Evolutionary conservation across 108 stramenopile genomes (phyloP).

Genomic region (Asterionellopsis glacialis): DNA sequence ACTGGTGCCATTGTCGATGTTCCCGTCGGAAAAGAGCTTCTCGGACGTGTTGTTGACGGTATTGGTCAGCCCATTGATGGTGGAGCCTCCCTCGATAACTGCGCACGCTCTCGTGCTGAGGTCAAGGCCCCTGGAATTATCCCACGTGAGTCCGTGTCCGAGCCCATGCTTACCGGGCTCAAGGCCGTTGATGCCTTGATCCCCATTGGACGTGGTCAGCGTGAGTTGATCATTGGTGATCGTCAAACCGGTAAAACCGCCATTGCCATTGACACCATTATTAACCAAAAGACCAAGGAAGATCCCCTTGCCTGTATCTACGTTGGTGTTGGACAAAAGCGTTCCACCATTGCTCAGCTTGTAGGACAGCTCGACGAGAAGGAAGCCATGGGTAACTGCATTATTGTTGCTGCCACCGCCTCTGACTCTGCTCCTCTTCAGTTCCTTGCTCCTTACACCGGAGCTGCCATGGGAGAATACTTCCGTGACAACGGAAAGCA

Average conservation of each 20-base stretch:
- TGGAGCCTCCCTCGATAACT: slow-evolving; percentile 89
- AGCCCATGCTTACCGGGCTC: slow-evolving; percentile 99
- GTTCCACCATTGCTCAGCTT: slow-evolving; percentile 99
- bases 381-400: slow-evolving; percentile 96
- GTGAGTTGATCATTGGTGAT: slow-evolving; percentile 97
- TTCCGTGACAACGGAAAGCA: slow-evolving; percentile 99
- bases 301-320: slow-evolving; percentile 99
- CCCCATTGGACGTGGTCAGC: slow-evolving; percentile 99
- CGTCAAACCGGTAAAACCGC: slow-evolving; percentile 99
- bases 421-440: slow-evolving; percentile 99
- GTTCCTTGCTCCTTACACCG: slow-evolving; percentile 99
- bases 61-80: slow-evolving; percentile 98
- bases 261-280: slow-evolving; percentile 99
- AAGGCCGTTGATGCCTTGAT: slow-evolving; percentile 99
- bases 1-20: slow-evolving; percentile 99
- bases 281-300: slow-evolving; percentile 99
- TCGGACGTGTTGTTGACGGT: slow-evolving; percentile 98
- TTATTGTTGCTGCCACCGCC: slow-evolving; percentile 98
- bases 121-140: slow-evolving; percentile 99
- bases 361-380: slow-evolving; percentile 97
- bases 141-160: slow-evolving; percentile 98
- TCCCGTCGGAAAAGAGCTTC: slow-evolving; percentile 94
- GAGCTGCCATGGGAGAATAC: slow-evolving; percentile 98
- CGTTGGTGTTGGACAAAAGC: slow-evolving; percentile 99
- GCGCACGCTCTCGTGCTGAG: slow-evolving; percentile 98